Conservation (phyloP, 169 alveolate genomes). For the Plasmodium gallinaceum region DNA sequence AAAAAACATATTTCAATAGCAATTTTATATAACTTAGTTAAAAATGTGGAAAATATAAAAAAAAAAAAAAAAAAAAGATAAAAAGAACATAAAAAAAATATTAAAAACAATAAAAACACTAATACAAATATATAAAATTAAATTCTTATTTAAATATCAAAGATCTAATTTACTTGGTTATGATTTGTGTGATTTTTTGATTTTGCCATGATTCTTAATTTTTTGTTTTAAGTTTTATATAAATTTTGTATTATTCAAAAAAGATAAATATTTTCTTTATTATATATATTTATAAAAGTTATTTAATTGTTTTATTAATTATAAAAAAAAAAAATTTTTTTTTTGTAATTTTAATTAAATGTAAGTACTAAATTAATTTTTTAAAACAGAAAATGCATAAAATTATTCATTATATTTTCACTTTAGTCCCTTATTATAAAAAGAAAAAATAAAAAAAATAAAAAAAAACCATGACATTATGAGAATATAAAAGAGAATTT, state of each 20-base stretch:
- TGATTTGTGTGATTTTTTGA: slow-evolving; percentile 91
- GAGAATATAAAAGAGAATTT: no score
- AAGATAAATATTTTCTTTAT: no score
- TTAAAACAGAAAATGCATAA: not conserved
- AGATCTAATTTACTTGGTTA: slow-evolving; percentile 82
- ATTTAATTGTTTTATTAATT: no score
- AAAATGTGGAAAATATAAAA: not conserved
- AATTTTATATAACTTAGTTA: not conserved
- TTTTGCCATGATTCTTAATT: slow-evolving; percentile 83
- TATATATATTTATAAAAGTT: no score
- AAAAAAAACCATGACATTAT: no score
- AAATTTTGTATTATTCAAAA: no score
- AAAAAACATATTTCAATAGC: not conserved
- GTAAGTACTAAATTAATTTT: not conserved
- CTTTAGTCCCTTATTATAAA: slow-evolving; percentile 52
- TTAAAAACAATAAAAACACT: not conserved
- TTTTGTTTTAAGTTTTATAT: not conserved
- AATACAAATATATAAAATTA: not conserved
- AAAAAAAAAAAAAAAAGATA: not conserved
- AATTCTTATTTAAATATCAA: not conserved
- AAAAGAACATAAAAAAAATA: not conserved
- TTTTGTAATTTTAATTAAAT: not conserved
- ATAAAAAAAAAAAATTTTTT: not conserved
- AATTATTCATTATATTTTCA: slow-evolving; percentile 14
- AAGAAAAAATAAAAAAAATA: not conserved